Base-by-base conservation (phyloP, 495 filamentous ascomycete species). In the Beverwykella pulmonaria region DNA sequence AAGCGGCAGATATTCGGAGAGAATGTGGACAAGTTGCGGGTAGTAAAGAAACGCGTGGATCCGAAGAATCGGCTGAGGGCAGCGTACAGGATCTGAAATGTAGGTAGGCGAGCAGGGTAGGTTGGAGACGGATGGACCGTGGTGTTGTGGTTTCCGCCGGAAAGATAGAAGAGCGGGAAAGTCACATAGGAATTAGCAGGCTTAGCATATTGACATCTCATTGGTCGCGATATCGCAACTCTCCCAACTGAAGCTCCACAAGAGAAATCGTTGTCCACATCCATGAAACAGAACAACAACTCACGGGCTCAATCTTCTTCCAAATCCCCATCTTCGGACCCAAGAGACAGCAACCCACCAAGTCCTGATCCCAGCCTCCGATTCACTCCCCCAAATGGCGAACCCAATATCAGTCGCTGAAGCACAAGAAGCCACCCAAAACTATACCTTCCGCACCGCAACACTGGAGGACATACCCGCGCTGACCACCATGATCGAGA, bases 1-100 rank as follows among this genome's bases (percentile, higher is more conserved):
- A 57, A 32, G 15, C 61, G 15, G 30, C 59, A 71, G 59, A 68
- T 76, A 36, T 76, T 73, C 65, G 73, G 73, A 9, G 68, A 68
- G 63, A 75, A 76, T 29, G 68, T 58, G 17, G 63, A 68, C 15
- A 73, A 54, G 55, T 34, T 76, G 71, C 61, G 39, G 52, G 58
- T 32, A 27, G 25, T 74, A 32, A 75, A 75, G 67, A 58, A 58
- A 52, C 63, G 47, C 19, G 71, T 69, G 25, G 73, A 72, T 60
- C 74, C 74, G 39, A 62, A 65, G 19, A 46, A 56, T 12, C 57
- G 54, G 39, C 47, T 69, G 48, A 63, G 48, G 47, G 66, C 50
- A 1, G 66, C 66, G 27, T 69, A 63, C 34, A 23, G 46, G 29
- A 29, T 67, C 61, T 65, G 23, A 47, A 22, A 14, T 6, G 19